Evolutionary conservation across 2,329 filamentous ascomycete genomes (phyloP), one percentile per base, ranked within the genome.

Genomic region (Aspergillus aculeatinus): DNA sequence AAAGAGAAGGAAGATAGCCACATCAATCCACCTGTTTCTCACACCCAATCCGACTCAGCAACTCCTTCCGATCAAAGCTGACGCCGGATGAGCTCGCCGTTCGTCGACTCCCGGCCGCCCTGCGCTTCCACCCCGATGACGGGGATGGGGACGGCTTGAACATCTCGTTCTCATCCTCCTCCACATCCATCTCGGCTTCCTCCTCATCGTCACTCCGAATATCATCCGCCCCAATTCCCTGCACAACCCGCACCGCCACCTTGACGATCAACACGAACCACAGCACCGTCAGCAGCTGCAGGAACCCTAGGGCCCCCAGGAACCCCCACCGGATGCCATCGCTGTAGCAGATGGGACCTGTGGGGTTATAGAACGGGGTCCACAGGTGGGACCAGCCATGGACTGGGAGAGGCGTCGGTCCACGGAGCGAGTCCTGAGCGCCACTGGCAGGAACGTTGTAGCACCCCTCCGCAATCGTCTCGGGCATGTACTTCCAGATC

Each of bases 211-310:
- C 92, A 61, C 89, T 93, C 52, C 92, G 85, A 7, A 85, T 83
- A 70, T 96, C 92, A 61, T 95, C 91, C 3, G 92, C 91, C 27
- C 84, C 83, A 42, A 83, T 82, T 39, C 92, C 92, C 54, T 81
- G 83, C 33, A 96, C 70, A 5, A 96, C 91, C 65, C 87, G 87
- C 63, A 88, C 81, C 29, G 91, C 91, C 1, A 96, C 89, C 58
- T 85, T 84, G 33, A 91, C 75, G 66, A 96, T 95, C 85, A 94
- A 88, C 62, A 81, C 81, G 69, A 96, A 93, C 92, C 92, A 96
- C 60, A 88, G 82, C 39, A 94, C 79, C 44, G 89, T 90, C 58
- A 96, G 83, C 23, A 82, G 80, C 76, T 96, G 91, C 25, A 96
- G 82, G 48, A 87, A 83, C 12, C 92, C 80, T 2, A 96, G 84